Percentiles rank a stretch among this genome's conserved stretches.
phyloP scores from a whole-genome alignment of 1,284 basidiomycete species.

The Sporisorium sorghi region DNA sequence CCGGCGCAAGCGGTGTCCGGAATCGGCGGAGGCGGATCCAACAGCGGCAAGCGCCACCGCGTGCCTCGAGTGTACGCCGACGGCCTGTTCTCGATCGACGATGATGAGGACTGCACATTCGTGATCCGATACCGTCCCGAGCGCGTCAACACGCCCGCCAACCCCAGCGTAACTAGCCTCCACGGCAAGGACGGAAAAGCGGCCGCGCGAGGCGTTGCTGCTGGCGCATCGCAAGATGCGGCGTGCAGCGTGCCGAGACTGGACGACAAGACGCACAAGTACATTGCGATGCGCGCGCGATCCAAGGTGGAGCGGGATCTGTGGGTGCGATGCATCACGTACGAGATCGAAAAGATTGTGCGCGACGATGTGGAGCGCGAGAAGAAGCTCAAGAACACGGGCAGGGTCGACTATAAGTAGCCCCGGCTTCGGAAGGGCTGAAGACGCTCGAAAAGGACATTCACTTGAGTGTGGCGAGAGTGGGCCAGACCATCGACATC shows the following conservation, averaged over 20 bases:
- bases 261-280: constrained; percentile 75
- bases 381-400: constrained; percentile 57
- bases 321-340: constrained; percentile 87
- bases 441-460: neutral
- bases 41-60: constrained; percentile 47
- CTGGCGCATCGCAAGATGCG: neutral
- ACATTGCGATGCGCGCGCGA: constrained; percentile 78
- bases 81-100: constrained; percentile 61
- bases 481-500: neutral
- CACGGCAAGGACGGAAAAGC: constrained; percentile 18
- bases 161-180: constrained; percentile 29
- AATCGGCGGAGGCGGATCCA: constrained; percentile 47
- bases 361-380: constrained; percentile 66
- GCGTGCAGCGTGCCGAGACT: constrained; percentile 72
- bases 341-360: constrained; percentile 80
- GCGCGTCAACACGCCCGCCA: constrained; percentile 42
- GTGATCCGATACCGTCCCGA: constrained; percentile 64
- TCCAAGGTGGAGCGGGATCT: constrained; percentile 83
- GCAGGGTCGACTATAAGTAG: constrained; percentile 42
- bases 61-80: constrained; percentile 66
- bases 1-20: constrained; percentile 48
- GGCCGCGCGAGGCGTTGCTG: neutral
- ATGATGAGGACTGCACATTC: constrained; percentile 68
- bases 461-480: neutral
- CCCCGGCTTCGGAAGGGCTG: too few species aligned